Conservation (phyloP, 179 eudicot genomes). For the Heliamphora pulchella region DNA sequence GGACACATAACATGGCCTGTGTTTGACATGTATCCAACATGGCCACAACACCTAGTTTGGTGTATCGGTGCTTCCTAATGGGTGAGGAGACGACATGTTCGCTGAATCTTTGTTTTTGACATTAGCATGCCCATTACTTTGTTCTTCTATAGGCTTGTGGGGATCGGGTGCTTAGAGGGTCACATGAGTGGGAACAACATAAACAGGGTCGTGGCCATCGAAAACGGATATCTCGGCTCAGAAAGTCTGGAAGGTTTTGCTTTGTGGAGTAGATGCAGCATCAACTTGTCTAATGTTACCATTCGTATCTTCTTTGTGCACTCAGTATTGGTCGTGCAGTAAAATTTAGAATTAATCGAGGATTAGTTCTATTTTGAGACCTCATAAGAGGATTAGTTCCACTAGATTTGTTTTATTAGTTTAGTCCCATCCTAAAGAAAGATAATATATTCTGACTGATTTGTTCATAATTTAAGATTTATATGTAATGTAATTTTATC, state of each 20-base stretch:
- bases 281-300: background rate
- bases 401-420: too few species aligned
- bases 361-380: too few species aligned
- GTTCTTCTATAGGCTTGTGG: conserved; percentile 57
- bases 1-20: too few species aligned
- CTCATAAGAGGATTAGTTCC: too few species aligned
- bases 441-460: too few species aligned
- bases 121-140: background rate
- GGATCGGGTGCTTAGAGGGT: conserved; percentile 75
- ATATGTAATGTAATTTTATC: too few species aligned
- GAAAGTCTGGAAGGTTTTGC: conserved; percentile 31
- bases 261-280: conserved; percentile 14
- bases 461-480: too few species aligned
- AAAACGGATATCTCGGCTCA: conserved; percentile 50
- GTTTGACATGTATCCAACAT: too few species aligned
- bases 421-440: too few species aligned
- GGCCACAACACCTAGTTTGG: too few species aligned
- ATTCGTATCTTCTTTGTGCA: background rate
- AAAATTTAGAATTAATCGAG: background rate
- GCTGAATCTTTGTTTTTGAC: background rate
- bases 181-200: conserved; percentile 93
- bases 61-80: too few species aligned
- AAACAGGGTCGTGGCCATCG: conserved; percentile 85
- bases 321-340: background rate
- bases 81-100: background rate